Conservation (phyloP, 1,139 yeast genomes). For the Candida albicans region DNA sequence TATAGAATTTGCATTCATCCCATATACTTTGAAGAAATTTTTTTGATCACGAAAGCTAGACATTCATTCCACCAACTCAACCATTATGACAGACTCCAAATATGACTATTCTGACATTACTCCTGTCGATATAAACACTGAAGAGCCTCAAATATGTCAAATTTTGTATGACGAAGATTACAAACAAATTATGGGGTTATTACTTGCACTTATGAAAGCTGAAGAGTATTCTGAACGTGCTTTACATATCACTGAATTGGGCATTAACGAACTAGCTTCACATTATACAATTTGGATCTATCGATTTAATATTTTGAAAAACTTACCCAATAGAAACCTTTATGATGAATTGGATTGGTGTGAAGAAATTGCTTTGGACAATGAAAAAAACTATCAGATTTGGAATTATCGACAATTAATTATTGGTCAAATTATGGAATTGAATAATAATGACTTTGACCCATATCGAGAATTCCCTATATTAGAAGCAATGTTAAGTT, state of each 20-base stretch:
- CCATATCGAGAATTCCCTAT: conserved; percentile 62
- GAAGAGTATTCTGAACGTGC: conserved; percentile 75
- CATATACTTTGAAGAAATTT: too few relatives aligned
- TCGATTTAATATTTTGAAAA: conserved; percentile 56
- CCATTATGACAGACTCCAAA: conserved; percentile 10
- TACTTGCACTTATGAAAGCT: conserved; percentile 59
- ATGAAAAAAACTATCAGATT: conserved; percentile 90
- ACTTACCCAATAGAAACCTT: conserved; percentile 36
- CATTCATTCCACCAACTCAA: too few relatives aligned
- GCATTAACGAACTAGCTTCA: conserved; percentile 75
- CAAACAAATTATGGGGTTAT: conserved; percentile 55
- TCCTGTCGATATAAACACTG: conserved; percentile 44
- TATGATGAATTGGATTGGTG: conserved; percentile 71
- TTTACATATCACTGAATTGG: conserved; percentile 58
- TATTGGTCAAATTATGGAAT: conserved; percentile 35
- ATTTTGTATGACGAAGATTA: conserved; percentile 80
- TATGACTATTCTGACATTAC: conserved; percentile 38
- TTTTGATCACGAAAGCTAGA: too few relatives aligned
- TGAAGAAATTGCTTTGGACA: conserved; percentile 68
- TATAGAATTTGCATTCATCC: too few relatives aligned
- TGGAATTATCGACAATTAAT: conserved; percentile 87
- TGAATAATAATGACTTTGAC: conserved; percentile 26
- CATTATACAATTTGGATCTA: conserved; percentile 92
- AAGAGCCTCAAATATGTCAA: conserved; percentile 61
- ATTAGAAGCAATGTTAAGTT: conserved; percentile 63